phyloP scores from a whole-genome alignment of 169 alveolate genomes.

The Cryptosporidium muris region DNA sequence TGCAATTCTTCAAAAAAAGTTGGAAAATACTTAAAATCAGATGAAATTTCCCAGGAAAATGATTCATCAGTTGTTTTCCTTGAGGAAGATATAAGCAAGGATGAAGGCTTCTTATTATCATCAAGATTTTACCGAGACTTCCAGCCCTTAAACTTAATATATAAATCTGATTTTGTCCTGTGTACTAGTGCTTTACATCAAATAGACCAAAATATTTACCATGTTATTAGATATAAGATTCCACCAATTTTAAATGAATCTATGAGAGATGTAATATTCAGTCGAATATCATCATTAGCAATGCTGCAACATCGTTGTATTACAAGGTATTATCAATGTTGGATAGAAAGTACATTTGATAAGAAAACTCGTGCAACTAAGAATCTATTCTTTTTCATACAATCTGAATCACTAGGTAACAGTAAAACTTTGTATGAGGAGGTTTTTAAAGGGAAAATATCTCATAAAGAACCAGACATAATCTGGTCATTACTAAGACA shows the following conservation, averaged over 20 bases:
- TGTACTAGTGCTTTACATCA: slow-evolving; percentile 48
- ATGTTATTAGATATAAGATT: slow-evolving; percentile 27
- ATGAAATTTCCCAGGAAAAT: background rate
- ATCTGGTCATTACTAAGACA: slow-evolving; percentile 66
- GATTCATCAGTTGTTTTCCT: background rate
- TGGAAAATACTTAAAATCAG: background rate
- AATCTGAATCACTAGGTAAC: slow-evolving; percentile 47
- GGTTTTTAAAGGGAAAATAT: slow-evolving; percentile 14
- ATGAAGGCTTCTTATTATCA: slow-evolving; percentile 25
- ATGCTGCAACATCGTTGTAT: slow-evolving; percentile 64
- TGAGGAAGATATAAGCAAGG: background rate
- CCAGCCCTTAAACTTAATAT: slow-evolving; percentile 11
- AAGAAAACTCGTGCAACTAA: slow-evolving; percentile 2
- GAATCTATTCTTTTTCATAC: slow-evolving; percentile 29
- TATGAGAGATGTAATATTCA: background rate
- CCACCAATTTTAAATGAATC: background rate
- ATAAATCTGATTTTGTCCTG: slow-evolving; percentile 12
- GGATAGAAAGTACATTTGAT: slow-evolving; percentile 40
- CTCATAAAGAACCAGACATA: slow-evolving; percentile 17
- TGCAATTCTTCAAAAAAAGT: too few species aligned
- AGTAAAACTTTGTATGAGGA: slow-evolving; percentile 21
- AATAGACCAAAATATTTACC: slow-evolving; percentile 59
- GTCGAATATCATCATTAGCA: slow-evolving; percentile 36
- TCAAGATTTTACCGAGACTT: slow-evolving; percentile 57
- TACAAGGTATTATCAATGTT: slow-evolving; percentile 66